These are phyloP conservation scores for Xylaria intraflava DNA, from an alignment of 495 filamentous ascomycete species.

Conservation along the genomic window DNA sequence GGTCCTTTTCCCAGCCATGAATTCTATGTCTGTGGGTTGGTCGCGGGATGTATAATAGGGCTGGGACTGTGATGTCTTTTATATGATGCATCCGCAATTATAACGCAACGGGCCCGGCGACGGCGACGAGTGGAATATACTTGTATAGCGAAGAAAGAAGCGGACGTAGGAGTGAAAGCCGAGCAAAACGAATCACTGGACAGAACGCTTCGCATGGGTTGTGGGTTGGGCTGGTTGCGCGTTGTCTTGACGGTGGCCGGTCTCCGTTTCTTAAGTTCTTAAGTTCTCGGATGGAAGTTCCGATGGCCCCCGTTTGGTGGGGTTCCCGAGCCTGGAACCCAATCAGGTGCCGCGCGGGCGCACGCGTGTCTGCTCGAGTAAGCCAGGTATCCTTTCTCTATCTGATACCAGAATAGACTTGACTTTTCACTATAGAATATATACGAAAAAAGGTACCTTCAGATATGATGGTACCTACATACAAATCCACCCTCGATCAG, in stretches of 20 bases:
- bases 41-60: not conserved
- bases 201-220: not conserved
- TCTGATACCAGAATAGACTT: not conserved
- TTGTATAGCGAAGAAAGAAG: not conserved
- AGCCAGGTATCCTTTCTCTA: not conserved
- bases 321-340: not conserved
- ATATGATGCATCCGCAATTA: not conserved
- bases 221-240: not conserved
- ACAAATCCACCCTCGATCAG: too few relatives aligned
- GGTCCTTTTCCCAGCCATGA: conserved; percentile 48
- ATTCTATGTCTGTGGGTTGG: conserved; percentile 1
- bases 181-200: not conserved
- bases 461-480: not conserved
- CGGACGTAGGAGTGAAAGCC: not conserved
- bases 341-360: not conserved
- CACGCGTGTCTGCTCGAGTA: not conserved
- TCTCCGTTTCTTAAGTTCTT: too few relatives aligned
- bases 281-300: not conserved
- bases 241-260: not conserved
- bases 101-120: not conserved
- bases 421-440: too few relatives aligned
- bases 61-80: not conserved
- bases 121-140: too few relatives aligned
- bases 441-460: too few relatives aligned
- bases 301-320: not conserved